A percentile compares a stretch with the other conserved stretches of the same genome.
phyloP scores from a whole-genome alignment of 2,329 filamentous ascomycete species.

The Epichloe typhina region DNA sequence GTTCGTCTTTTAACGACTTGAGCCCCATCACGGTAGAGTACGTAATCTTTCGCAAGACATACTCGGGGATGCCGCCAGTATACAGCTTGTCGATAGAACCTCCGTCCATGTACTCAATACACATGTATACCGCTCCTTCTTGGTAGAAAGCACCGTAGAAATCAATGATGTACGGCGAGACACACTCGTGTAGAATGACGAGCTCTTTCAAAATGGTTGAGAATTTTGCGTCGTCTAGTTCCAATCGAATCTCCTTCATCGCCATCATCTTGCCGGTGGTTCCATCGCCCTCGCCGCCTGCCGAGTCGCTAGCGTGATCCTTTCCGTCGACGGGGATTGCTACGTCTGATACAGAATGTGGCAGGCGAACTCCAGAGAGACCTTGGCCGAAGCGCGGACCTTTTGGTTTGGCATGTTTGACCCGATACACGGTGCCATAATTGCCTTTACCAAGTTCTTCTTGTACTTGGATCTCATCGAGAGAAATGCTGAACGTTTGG shows the following conservation, averaged over 20 bases:
- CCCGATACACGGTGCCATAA: constrained; percentile 96
- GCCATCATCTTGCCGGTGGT: constrained; percentile 80
- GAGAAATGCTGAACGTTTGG: constrained; percentile 79
- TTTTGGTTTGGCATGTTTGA: constrained; percentile 62
- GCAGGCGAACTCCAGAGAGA: constrained; percentile 32
- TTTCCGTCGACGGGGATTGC: constrained; percentile 16
- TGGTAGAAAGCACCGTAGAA: constrained; percentile 99
- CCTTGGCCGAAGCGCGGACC: constrained; percentile 46
- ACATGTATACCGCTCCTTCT: constrained; percentile 97
- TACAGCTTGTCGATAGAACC: constrained; percentile 97
- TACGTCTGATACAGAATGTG: constrained; percentile 24
- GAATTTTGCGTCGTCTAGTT: constrained; percentile 94
- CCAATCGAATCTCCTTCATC: constrained; percentile 96
- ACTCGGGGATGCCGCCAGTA: constrained; percentile 76
- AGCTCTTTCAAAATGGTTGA: constrained; percentile 95
- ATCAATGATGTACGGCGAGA: constrained; percentile 94
- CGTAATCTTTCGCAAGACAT: constrained; percentile 78
- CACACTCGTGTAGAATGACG: constrained; percentile 86
- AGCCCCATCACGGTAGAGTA: constrained; percentile 81
- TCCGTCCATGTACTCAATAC: constrained; percentile 98
- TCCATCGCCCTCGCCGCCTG: constrained; percentile 21
- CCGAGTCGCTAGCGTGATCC: constrained; percentile 16
- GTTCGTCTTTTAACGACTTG: constrained; percentile 88
- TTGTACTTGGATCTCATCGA: constrained; percentile 88
- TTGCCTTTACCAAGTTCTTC: constrained; percentile 96